phyloP scores from a whole-genome alignment of 2,329 filamentous ascomycete genomes.

The Aspergillus awamori region DNA sequence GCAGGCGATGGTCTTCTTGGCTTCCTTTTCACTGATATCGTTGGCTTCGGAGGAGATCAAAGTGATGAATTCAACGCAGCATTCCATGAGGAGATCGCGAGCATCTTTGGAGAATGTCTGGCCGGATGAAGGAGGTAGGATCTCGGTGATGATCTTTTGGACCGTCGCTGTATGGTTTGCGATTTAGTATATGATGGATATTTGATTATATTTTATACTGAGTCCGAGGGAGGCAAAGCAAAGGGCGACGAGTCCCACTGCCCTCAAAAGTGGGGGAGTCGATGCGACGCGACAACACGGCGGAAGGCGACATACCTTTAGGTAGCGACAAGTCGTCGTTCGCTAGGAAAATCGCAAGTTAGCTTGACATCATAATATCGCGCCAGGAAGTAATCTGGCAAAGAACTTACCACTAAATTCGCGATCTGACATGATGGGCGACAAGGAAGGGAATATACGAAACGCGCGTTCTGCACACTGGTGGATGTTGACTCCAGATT shows the following conservation, averaged over 20 bases:
- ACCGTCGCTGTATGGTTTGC: constrained; percentile 59
- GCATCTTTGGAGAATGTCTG: constrained; percentile 93
- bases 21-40: constrained; percentile 97
- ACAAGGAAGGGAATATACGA: background rate
- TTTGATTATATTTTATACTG: background rate
- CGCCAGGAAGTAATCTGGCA: constrained; percentile 15
- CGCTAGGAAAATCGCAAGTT: constrained; percentile 38
- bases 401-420: constrained; percentile 54
- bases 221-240: background rate
- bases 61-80: constrained; percentile 98
- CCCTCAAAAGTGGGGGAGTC: background rate
- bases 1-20: constrained; percentile 98
- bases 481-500: background rate
- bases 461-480: constrained; percentile 1
- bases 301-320: constrained; percentile 49
- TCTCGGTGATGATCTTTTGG: constrained; percentile 88
- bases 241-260: background rate
- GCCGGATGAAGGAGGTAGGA: constrained; percentile 74
- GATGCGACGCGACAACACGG: background rate
- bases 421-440: constrained; percentile 55
- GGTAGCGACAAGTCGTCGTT: constrained; percentile 64
- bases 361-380: constrained; percentile 19
- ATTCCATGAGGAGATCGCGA: constrained; percentile 93
- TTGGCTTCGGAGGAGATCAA: constrained; percentile 98
- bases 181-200: constrained; percentile 12